These are phyloP conservation scores for Fusarium pilosicola DNA, from an alignment of 2,329 filamentous ascomycete genomes.

Conservation along the genomic window DNA sequence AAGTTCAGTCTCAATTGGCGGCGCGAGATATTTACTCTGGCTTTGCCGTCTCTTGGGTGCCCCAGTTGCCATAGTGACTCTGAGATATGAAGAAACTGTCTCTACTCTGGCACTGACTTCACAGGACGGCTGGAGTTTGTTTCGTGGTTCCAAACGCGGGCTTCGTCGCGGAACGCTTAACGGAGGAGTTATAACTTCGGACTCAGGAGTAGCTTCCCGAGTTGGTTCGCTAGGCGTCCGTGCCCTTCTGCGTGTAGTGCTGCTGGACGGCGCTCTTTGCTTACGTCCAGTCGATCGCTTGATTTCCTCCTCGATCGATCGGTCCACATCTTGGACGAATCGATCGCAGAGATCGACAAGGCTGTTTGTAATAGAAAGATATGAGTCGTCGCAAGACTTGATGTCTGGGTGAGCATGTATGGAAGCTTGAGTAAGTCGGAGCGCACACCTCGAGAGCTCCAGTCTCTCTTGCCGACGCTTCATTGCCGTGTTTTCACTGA, in stretches of 20 bases:
- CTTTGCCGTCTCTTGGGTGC: not conserved
- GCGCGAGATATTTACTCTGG: not conserved
- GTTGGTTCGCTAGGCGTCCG: not conserved
- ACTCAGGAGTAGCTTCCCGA: no score
- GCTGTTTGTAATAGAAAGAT: not conserved
- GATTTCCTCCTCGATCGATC: not conserved
- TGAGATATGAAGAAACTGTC: not conserved
- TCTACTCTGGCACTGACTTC: not conserved
- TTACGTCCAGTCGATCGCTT: rapidly evolving
- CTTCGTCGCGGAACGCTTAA: not conserved
- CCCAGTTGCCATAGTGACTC: not conserved
- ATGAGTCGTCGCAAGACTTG: not conserved
- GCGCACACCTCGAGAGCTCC: not conserved
- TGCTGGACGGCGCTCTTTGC: not conserved
- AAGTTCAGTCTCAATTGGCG: not conserved
- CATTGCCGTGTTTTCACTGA: rapidly evolving
- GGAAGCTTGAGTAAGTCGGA: not conserved
- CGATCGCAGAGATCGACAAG: not conserved
- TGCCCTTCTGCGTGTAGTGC: not conserved
- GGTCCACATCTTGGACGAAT: not conserved
- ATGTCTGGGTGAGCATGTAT: not conserved
- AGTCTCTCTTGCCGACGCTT: not conserved
- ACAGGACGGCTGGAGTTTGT: not conserved
- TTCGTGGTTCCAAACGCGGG: not conserved
- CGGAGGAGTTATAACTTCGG: not conserved